Base-by-base conservation (phyloP, 1,284 basidiomycete species). In the Cutaneotrichosporon curvatum region DNA sequence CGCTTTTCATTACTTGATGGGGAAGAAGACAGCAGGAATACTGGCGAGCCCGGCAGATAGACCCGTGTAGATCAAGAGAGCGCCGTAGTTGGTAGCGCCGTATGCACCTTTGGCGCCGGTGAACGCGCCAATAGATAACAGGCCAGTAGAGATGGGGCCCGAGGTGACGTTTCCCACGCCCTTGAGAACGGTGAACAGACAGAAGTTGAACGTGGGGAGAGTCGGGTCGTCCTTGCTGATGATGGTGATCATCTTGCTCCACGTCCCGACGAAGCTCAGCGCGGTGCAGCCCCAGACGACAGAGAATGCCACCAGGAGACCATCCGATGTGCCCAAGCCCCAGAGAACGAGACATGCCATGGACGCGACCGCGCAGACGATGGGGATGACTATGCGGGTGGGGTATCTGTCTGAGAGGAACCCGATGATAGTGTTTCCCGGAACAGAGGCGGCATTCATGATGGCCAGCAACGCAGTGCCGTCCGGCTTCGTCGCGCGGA, bases 101-200 rank as follows among this genome's bases (percentile, higher is more conserved):
- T 68, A 71, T 7, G 65, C 67, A 14, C 69, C 69, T 0, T 57
- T 52, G 0, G 57, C 58, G n/a, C 62, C 63, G 14, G 46, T 47
- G 30, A 59, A 31, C 2, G 50, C 43, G 16, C 49, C 43, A 11
- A 47, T 35, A 31, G 59, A 55, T 20, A 70, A 52, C 18, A 70
- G 50, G 2, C 59, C 56, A 18, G 63, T 57, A 3, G 65, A 61
- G 20, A 68, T 59, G 6, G 67, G 65, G 22, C 64, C 70, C 9
- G 63, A 69, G 3, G 65, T 58, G 40, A 73, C 60, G 50, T 65
- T 68, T 6, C 70, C 71, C 8, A 73, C 54, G 11, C 70, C 71
- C 39, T 67, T 51, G 20, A 60, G 48, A 34, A 65, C 60, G 16
- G 65, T 60, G 43, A 71, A 72, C 18, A 67, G 48, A 10, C 63